A percentile compares a stretch with the other conserved stretches of the same genome.
Conservation (phyloP, 306 rosid species). For the Corylus avellana region DNA sequence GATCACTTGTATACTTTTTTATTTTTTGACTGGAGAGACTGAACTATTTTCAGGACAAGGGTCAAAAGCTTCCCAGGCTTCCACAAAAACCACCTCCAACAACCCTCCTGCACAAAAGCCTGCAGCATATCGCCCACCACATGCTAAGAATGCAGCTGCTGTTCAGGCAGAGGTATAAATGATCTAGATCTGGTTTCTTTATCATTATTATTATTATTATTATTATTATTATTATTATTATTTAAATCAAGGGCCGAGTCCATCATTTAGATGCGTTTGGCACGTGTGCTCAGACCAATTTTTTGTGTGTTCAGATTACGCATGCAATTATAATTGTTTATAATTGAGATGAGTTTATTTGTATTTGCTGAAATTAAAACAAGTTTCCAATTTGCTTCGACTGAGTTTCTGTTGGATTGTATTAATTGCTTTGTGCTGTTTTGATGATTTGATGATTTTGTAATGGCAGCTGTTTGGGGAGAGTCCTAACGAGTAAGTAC, state of each 20-base stretch:
- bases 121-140: slow-evolving; percentile 93
- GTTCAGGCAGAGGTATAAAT: slow-evolving; percentile 81
- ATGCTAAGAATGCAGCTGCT: slow-evolving; percentile 76
- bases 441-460: slow-evolving; percentile 34
- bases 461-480: slow-evolving; percentile 75
- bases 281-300: neutral
- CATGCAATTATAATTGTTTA: neutral
- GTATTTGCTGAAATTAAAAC: neutral
- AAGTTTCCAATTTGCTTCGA: neutral
- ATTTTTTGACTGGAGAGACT: slow-evolving; percentile 28
- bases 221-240: neutral
- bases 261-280: neutral
- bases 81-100: slow-evolving; percentile 40
- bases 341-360: neutral
- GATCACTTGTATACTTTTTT: slow-evolving; percentile 4
- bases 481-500: slow-evolving; percentile 65
- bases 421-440: slow-evolving; percentile 13
- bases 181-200: slow-evolving; percentile 4
- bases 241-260: neutral
- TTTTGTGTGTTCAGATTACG: neutral
- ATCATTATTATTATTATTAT: neutral
- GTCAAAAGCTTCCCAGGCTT: slow-evolving; percentile 47
- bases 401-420: neutral
- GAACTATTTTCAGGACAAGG: slow-evolving; percentile 56
- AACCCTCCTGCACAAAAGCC: slow-evolving; percentile 71